Percentiles rank a stretch among this genome's conserved stretches.
These are phyloP conservation scores for Kitagawia praeruptora DNA, from an alignment of 129 eudicot genomes.

Conservation along the genomic window DNA sequence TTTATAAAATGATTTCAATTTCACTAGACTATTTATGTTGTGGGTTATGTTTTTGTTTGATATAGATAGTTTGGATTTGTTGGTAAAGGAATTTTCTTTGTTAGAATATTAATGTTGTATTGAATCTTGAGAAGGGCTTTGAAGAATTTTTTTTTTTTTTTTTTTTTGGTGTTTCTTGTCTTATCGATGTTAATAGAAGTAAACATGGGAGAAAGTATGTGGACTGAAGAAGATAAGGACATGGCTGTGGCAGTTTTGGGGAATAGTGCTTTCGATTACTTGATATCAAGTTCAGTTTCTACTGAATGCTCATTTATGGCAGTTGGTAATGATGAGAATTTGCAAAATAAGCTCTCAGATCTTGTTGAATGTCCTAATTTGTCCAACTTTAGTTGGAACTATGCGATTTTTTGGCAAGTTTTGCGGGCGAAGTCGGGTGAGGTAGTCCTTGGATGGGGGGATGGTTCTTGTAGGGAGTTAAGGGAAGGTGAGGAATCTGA, in stretches of 20 bases:
- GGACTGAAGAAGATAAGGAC: constrained; percentile 73
- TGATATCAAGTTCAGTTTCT: constrained; percentile 50
- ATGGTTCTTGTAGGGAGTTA: constrained; percentile 89
- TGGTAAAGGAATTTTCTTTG: background rate
- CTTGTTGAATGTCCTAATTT: constrained; percentile 70
- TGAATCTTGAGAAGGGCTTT: background rate
- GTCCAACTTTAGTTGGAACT: constrained; percentile 74
- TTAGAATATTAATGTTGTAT: background rate
- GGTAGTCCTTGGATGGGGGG: constrained; percentile 91
- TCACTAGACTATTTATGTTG: background rate
- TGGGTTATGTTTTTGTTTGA: background rate
- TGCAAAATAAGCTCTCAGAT: constrained; percentile 79
- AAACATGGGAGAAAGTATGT: constrained; percentile 40
- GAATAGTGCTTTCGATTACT: constrained; percentile 61
- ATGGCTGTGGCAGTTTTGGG: constrained; percentile 70
- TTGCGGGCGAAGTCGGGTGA: constrained; percentile 57
- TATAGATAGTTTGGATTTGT: background rate
- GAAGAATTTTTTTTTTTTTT: background rate
- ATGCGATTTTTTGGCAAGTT: constrained; percentile 85
- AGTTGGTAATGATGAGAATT: constrained; percentile 59
- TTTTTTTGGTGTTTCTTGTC: background rate
- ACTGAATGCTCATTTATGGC: constrained; percentile 64
- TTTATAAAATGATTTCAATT: background rate
- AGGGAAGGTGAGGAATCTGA: constrained; percentile 68
- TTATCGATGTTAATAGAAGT: constrained; percentile 34